Evolutionary conservation across 1,284 basidiomycete genomes (phyloP).

Genomic region (Ceratobasidium sp.): DNA sequence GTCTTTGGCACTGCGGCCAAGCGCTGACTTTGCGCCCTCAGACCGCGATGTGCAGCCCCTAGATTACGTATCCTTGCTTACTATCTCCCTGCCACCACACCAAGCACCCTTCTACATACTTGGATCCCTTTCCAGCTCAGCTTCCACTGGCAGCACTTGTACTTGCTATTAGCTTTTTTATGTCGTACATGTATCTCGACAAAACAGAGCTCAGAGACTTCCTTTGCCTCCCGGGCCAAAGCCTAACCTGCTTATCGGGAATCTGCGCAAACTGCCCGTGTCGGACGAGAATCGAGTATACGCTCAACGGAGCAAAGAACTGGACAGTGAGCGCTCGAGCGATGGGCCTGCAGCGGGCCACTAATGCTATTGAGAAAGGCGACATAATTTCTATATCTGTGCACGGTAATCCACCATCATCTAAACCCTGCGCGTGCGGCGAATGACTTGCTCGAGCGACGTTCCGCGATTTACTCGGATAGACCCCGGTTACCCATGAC

Average conservation of each 20-base stretch:
- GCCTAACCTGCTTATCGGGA: conserved; percentile 14
- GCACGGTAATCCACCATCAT: conserved; percentile 38
- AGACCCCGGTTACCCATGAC: conserved; percentile 38
- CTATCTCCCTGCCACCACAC: too few relatives aligned
- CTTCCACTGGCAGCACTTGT: neutral
- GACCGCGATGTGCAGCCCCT: too few relatives aligned
- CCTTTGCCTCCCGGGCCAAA: conserved; percentile 21
- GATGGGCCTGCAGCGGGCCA: neutral
- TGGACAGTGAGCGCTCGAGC: neutral
- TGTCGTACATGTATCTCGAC: neutral
- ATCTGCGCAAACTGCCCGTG: conserved; percentile 6
- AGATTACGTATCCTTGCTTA: too few relatives aligned
- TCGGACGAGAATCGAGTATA: conserved; percentile 14
- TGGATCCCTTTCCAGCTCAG: neutral
- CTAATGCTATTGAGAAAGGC: neutral
- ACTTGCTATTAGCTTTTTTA: neutral
- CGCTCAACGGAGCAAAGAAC: conserved; percentile 6
- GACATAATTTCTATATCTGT: conserved; percentile 38
- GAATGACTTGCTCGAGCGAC: conserved; percentile 37
- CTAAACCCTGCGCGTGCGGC: conserved; percentile 39
- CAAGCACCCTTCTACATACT: too few relatives aligned
- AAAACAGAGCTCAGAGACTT: neutral
- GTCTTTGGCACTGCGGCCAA: too few relatives aligned
- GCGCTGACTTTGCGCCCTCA: too few relatives aligned
- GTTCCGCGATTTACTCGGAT: conserved; percentile 38